Evolutionary conservation across 108 stramenopile genomes (phyloP).

Genomic region (Poteriospumella lacustris): DNA sequence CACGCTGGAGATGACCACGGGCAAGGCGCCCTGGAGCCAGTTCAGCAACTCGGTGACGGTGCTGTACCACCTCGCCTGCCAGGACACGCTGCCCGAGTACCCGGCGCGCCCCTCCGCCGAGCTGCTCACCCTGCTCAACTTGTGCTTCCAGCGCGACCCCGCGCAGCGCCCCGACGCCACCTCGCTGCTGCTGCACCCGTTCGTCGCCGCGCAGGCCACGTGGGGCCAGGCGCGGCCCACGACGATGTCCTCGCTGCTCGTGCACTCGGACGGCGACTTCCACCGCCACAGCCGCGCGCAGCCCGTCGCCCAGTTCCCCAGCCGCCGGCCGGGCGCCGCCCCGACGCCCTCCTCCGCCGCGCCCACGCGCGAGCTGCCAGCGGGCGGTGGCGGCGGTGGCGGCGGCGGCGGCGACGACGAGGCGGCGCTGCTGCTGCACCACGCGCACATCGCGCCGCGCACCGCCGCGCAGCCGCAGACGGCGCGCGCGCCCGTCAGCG

Average conservation of each 20-base stretch:
- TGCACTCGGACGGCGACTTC: not conserved
- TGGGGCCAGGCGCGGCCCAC: not conserved
- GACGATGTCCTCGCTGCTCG: not conserved
- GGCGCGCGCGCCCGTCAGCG: no score
- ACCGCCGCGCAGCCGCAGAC: no score
- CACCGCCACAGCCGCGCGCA: no score
- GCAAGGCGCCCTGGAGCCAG: conserved; percentile 35
- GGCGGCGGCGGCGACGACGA: no score
- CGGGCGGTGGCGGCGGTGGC: no score
- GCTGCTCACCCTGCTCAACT: conserved; percentile 1
- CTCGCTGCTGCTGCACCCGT: conserved; percentile 13
- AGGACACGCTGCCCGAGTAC: conserved; percentile 15
- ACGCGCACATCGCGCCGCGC: no score
- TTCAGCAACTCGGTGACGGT: conserved; percentile 12
- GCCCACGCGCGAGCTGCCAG: no score
- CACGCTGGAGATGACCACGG: conserved; percentile 35
- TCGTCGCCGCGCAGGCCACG: not conserved
- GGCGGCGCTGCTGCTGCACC: no score
- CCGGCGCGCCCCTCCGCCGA: not conserved
- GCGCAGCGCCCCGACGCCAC: not conserved
- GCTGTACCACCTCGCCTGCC: conserved; percentile 4
- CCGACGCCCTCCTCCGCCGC: no score
- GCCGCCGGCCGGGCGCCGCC: no score
- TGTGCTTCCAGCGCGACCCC: not conserved
- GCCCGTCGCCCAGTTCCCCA: no score